These are phyloP conservation scores for Solanum raphanifolium DNA, from an alignment of 257 asterid species.

Conservation along the genomic window DNA sequence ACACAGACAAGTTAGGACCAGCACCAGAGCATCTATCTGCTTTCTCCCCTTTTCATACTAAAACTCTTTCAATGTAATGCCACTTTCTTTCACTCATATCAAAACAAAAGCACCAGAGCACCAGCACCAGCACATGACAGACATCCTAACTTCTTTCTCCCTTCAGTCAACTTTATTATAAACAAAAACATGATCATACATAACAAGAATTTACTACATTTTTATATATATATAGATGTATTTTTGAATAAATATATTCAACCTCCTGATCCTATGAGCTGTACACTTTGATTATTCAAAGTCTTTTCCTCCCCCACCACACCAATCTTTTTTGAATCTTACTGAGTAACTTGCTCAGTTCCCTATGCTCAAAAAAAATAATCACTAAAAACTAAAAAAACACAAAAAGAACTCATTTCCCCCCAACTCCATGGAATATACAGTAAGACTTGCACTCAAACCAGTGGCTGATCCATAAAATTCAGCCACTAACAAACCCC, in stretches of 20 bases:
- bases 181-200: neutral
- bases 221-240: neutral
- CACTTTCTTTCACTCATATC: slow-evolving; percentile 19
- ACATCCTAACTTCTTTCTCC: neutral
- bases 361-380: slow-evolving; percentile 39
- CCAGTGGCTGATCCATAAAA: slow-evolving; percentile 53
- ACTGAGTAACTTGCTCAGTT: slow-evolving; percentile 30
- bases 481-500: slow-evolving; percentile 35
- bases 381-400: slow-evolving; percentile 5
- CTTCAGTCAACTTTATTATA: neutral
- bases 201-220: neutral
- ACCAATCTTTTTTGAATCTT: slow-evolving; percentile 26
- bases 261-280: slow-evolving; percentile 30
- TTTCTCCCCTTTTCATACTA: slow-evolving; percentile 65
- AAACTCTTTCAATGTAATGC: neutral
- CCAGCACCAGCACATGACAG: slow-evolving; percentile 11
- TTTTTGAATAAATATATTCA: slow-evolving; percentile 14
- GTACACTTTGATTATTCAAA: slow-evolving; percentile 66
- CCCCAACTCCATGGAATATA: slow-evolving; percentile 26
- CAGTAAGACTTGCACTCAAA: slow-evolving; percentile 35
- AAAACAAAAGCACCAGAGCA: slow-evolving; percentile 17
- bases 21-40: slow-evolving; percentile 30
- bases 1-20: slow-evolving; percentile 25
- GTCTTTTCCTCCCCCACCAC: slow-evolving; percentile 7
- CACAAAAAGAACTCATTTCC: slow-evolving; percentile 9